These are phyloP conservation scores for Pochonia chlamydosporia DNA, from an alignment of 2,329 filamentous ascomycete species.

Conservation along the genomic window DNA sequence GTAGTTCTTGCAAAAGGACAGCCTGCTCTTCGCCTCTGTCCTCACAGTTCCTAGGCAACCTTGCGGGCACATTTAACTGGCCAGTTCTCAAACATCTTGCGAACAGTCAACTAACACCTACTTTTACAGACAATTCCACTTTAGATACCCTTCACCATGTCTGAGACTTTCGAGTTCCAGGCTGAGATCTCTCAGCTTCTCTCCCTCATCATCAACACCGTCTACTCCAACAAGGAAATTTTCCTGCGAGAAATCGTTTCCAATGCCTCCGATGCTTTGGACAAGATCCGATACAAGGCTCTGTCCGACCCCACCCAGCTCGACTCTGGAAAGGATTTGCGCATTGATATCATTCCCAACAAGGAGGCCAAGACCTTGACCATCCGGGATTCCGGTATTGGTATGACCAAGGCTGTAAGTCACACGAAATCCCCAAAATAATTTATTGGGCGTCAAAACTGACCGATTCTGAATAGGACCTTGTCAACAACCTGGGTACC, in stretches of 20 bases:
- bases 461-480: conserved; percentile 52
- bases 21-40: too few species aligned
- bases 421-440: not conserved
- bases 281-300: conserved; percentile 99
- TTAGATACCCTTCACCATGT: conserved; percentile 60
- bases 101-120: conserved; percentile 1
- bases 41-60: too few species aligned
- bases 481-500: conserved; percentile 99
- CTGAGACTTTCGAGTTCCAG: conserved; percentile 99
- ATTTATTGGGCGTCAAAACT: not conserved
- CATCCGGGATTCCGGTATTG: conserved; percentile 96
- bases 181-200: conserved; percentile 99
- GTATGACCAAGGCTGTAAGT: conserved; percentile 99
- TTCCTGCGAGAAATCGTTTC: conserved; percentile 98
- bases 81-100: not conserved
- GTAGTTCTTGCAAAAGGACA: too few species aligned
- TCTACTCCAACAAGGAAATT: conserved; percentile 99
- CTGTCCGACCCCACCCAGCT: conserved; percentile 97
- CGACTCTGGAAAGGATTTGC: conserved; percentile 94
- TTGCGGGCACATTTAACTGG: not conserved
- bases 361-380: conserved; percentile 97
- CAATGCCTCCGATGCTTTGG: conserved; percentile 96
- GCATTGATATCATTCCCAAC: conserved; percentile 98
- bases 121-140: conserved; percentile 14
- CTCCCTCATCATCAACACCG: conserved; percentile 99